Percentiles rank a stretch among this genome's conserved stretches.
phyloP scores from a whole-genome alignment of 2,329 filamentous ascomycete species.

The Pseudogymnoascus sp. region DNA sequence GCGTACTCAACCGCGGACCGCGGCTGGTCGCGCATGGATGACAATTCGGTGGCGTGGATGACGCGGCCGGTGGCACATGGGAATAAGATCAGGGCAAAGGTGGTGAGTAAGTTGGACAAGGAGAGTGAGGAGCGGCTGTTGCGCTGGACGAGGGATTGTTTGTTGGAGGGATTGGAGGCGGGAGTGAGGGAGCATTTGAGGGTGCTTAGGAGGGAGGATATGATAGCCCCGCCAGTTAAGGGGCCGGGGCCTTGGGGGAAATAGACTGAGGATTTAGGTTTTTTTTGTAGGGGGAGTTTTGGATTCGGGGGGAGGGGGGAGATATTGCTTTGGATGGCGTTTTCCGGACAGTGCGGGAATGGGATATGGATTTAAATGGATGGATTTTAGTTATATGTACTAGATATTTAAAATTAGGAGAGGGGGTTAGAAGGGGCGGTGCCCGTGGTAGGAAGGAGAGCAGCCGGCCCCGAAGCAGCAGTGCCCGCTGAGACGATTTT shows the following conservation, averaged over 20 bases:
- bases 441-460: too few relatives aligned
- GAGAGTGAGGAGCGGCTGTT: not conserved
- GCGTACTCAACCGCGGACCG: not conserved
- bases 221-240: not conserved
- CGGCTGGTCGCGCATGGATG: not conserved
- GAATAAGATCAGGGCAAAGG: not conserved
- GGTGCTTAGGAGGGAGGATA: not conserved
- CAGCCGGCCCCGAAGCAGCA: too few relatives aligned
- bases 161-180: not conserved
- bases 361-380: conserved; percentile 11
- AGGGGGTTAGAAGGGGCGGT: too few relatives aligned
- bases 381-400: not conserved
- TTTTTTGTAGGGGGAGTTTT: not conserved
- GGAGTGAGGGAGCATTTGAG: not conserved
- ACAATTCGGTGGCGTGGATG: not conserved
- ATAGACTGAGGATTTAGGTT: not conserved
- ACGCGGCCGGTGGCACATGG: not conserved
- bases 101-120: not conserved
- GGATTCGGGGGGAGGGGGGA: not conserved
- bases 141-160: not conserved
- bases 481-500: too few relatives aligned
- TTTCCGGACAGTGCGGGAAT: not conserved
- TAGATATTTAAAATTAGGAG: not conserved
- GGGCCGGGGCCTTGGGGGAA: not conserved
- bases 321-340: not conserved